Conservation (phyloP, 495 filamentous ascomycete genomes). For the Glarea lozoyensis region DNA sequence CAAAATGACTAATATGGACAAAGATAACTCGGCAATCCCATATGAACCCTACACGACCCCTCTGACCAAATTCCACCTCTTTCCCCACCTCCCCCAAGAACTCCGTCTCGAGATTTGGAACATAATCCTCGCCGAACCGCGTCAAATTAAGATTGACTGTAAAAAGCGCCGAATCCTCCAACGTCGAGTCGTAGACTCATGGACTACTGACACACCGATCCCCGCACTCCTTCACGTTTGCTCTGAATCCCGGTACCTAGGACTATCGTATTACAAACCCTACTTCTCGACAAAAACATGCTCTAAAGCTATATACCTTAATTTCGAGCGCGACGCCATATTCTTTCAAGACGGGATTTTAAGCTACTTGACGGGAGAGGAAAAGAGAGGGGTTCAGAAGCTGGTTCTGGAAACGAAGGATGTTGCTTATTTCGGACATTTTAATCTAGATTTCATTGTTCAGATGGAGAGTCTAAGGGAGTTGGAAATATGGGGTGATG, state of each 20-base stretch:
- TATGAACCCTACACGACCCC: no score
- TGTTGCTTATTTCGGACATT: conserved; percentile 13
- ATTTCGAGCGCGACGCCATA: conserved; percentile 4
- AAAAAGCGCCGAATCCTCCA: background rate
- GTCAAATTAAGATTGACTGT: conserved; percentile 3
- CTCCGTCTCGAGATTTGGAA: conserved; percentile 17
- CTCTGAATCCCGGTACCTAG: conserved; percentile 10
- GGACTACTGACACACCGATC: background rate
- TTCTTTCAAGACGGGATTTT: conserved; percentile 3
- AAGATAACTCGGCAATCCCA: no score
- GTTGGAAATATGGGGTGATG: conserved; percentile 4
- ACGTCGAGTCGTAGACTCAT: conserved; percentile 1
- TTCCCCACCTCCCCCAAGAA: conserved; percentile 14
- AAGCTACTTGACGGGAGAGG: conserved; percentile 1
- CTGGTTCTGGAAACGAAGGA: conserved; percentile 11
- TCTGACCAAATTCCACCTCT: conserved; percentile 7
- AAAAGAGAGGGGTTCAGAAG: background rate
- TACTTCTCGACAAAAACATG: conserved; percentile 6
- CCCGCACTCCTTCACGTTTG: conserved; percentile 1
- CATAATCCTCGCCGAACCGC: conserved; percentile 1
- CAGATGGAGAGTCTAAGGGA: conserved; percentile 5
- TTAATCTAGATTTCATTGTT: conserved; percentile 9
- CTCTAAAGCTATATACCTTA: conserved; percentile 4
- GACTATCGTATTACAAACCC: conserved; percentile 1
- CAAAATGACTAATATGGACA: no score